A percentile compares a stretch with the other conserved stretches of the same genome.
These are phyloP conservation scores for Metarhizium robertsii DNA, from an alignment of 2,329 filamentous ascomycete genomes.

Conservation along the genomic window DNA sequence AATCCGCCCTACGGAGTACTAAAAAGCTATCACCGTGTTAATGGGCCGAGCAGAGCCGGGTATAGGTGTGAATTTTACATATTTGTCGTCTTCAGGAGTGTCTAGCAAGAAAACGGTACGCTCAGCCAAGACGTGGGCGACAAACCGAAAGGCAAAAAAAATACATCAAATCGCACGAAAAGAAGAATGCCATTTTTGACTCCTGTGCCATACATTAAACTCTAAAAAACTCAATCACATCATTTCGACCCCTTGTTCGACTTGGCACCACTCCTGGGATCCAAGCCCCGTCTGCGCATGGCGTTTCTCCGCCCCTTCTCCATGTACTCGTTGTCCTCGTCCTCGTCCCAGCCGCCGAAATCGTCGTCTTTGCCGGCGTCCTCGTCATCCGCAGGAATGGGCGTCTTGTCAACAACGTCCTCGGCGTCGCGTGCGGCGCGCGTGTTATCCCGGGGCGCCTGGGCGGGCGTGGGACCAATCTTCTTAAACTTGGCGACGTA, in stretches of 20 bases:
- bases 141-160: too few relatives aligned
- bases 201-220: background rate
- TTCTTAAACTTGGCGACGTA: constrained; percentile 98
- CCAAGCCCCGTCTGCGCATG: constrained; percentile 63
- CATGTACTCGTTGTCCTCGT: constrained; percentile 63
- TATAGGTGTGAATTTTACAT: too few relatives aligned
- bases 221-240: background rate
- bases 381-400: constrained; percentile 44
- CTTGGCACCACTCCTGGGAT: constrained; percentile 49
- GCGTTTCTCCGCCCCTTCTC: constrained; percentile 64
- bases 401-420: constrained; percentile 58
- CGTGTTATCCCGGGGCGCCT: constrained; percentile 26
- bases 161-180: too few relatives aligned
- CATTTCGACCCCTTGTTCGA: constrained; percentile 9
- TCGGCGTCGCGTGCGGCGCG: constrained; percentile 29
- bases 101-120: too few relatives aligned
- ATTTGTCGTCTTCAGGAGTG: too few relatives aligned
- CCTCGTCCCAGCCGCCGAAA: constrained; percentile 68
- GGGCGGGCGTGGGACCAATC: constrained; percentile 63
- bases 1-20: too few relatives aligned
- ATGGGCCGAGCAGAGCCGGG: too few relatives aligned
- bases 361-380: constrained; percentile 32
- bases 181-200: background rate
- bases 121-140: too few relatives aligned
- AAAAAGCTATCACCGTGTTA: too few relatives aligned